Evolutionary conservation across 1,139 yeast genomes (phyloP).

Genomic region (Pichia sp.): DNA sequence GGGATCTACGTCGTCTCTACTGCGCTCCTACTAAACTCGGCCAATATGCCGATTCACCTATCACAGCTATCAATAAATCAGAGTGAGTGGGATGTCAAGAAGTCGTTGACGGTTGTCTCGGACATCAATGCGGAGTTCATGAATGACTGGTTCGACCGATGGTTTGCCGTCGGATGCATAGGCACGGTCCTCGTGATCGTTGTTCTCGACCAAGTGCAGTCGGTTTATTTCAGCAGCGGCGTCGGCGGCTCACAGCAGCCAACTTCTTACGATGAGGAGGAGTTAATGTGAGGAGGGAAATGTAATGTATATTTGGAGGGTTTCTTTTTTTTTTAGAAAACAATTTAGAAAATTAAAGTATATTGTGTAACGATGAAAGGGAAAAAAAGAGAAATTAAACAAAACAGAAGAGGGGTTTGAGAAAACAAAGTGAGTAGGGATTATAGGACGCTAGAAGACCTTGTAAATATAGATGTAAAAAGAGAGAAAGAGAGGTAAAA

Average conservation of each 20-base stretch:
- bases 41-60: conserved; percentile 34
- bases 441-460: background rate
- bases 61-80: conserved; percentile 10
- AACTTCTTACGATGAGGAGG: conserved; percentile 7
- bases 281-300: background rate
- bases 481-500: background rate
- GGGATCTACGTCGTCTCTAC: conserved; percentile 83
- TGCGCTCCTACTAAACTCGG: conserved; percentile 66
- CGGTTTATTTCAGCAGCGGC: background rate
- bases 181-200: conserved; percentile 45
- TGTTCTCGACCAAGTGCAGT: conserved; percentile 17
- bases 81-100: conserved; percentile 7
- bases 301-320: background rate
- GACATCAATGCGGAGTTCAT: conserved; percentile 56
- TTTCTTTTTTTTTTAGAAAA: no score
- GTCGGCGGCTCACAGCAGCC: background rate
- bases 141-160: conserved; percentile 77
- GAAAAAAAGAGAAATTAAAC: background rate
- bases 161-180: conserved; percentile 57
- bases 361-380: background rate
- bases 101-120: conserved; percentile 21
- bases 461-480: background rate
- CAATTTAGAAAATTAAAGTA: background rate
- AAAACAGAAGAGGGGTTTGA: background rate
- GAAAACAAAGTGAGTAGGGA: background rate